Evolutionary conservation across 225 moss, liverwort and hornwort genomes (phyloP).

Genomic region (Bryoerythrophyllum caledonicum): DNA sequence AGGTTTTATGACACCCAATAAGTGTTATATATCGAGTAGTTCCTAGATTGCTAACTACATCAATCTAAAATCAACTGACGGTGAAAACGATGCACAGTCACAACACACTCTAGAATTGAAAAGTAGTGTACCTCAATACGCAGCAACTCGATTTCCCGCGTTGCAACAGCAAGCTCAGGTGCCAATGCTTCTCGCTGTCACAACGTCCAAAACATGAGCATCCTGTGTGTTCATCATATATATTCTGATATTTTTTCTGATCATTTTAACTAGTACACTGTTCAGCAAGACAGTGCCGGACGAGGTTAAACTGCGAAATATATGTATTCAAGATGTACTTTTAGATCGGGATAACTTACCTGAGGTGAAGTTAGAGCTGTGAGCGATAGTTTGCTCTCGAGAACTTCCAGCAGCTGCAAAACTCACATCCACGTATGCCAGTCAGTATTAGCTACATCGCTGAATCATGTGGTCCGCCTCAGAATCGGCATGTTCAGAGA

Average conservation of each 20-base stretch:
- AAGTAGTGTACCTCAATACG: slow-evolving; percentile 61
- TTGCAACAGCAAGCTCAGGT: slow-evolving; percentile 73
- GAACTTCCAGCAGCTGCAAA: slow-evolving; percentile 72
- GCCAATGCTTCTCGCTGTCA: slow-evolving; percentile 77
- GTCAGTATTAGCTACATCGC: slow-evolving; percentile 23
- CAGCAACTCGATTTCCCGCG: slow-evolving; percentile 84
- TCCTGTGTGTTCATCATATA: neutral
- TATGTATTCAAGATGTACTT: neutral
- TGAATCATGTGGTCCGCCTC: neutral
- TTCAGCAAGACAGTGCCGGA: neutral
- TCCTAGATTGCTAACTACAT: neutral
- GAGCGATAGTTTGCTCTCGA: slow-evolving; percentile 74
- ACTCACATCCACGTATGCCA: slow-evolving; percentile 21
- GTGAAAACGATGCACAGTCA: neutral
- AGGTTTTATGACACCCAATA: slow-evolving; percentile 9
- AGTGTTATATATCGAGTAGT: slow-evolving; percentile 2
- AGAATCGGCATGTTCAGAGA: neutral
- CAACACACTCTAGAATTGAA: neutral
- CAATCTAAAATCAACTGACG: neutral
- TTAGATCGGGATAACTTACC: slow-evolving; percentile 36
- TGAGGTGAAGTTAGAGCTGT: slow-evolving; percentile 82
- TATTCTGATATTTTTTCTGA: neutral
- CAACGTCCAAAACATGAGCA: slow-evolving; percentile 21
- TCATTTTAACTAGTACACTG: neutral
- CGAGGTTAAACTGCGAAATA: neutral